These are phyloP conservation scores for Taiozyma sp. DNA, from an alignment of 1,139 yeast genomes.

Conservation along the genomic window DNA sequence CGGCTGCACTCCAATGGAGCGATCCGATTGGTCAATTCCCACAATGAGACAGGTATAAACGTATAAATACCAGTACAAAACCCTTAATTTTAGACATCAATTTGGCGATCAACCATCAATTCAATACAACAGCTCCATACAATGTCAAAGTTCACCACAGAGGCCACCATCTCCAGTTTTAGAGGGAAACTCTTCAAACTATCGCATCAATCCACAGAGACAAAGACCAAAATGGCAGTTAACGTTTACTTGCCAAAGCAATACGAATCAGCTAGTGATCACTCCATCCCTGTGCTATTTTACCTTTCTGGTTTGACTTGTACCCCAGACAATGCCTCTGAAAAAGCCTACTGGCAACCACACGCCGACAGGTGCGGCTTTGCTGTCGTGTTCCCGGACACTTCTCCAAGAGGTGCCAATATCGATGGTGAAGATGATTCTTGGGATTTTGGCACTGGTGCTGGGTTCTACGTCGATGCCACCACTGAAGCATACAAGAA, in stretches of 20 bases:
- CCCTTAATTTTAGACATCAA: background rate
- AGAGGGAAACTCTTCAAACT: slow-evolving; percentile 78
- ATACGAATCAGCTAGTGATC: slow-evolving; percentile 29
- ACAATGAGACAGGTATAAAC: background rate
- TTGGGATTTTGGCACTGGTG: slow-evolving; percentile 93
- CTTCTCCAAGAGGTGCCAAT: slow-evolving; percentile 93
- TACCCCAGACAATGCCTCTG: slow-evolving; percentile 92
- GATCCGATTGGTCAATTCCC: background rate
- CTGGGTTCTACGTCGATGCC: slow-evolving; percentile 91
- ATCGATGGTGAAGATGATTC: slow-evolving; percentile 77
- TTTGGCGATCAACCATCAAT: background rate
- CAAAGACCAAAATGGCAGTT: slow-evolving; percentile 76
- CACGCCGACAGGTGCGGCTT: slow-evolving; percentile 80
- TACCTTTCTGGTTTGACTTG: slow-evolving; percentile 92
- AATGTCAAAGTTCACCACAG: slow-evolving; percentile 47
- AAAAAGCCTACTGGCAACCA: slow-evolving; percentile 84
- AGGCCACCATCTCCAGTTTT: slow-evolving; percentile 58
- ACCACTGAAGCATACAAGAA: slow-evolving; percentile 64
- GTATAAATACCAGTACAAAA: too few species aligned
- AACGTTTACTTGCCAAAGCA: slow-evolving; percentile 76
- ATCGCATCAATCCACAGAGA: slow-evolving; percentile 60
- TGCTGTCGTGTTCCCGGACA: slow-evolving; percentile 91
- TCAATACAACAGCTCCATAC: background rate
- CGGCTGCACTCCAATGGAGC: background rate
- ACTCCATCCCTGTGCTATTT: slow-evolving; percentile 63